Evolutionary conservation across 805 yeast species (phyloP), one percentile per base, ranked within the genome.

Genomic region (Wickerhamomyces strasburgensis): DNA sequence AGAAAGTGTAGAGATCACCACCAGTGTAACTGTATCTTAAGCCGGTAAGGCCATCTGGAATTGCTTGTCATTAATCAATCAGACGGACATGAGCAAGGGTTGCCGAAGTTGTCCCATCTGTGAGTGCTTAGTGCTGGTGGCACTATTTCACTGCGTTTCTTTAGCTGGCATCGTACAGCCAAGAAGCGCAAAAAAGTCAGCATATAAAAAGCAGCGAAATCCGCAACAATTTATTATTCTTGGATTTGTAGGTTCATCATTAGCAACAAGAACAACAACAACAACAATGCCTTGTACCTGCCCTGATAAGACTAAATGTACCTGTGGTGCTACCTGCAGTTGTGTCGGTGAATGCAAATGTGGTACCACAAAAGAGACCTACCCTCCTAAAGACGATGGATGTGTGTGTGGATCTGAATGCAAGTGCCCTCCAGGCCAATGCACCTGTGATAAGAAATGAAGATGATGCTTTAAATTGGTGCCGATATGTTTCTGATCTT

Each of bases 341-440:
- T 37, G 40, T n/a, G 23, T 33, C 19, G 29, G 14, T 16, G 15
- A 33, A 6, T 37, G 40, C n/a, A 11, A 17, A 9, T 37, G 40
- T 23, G 15, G 14, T 17, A n/a, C n/a, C n/a, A n/a, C n/a, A n/a
- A 34, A 34, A 23, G 8, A 24, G 18, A 21, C 25, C 25, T 8
- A 7, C 14, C 32, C 36, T 18, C 9, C 29, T 10, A 26, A 16
- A 2, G 29, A 32, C 19, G 25, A 7, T 21, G 11, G 11, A 21
- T 37, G 40, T 31, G 13, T 29, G 13, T 37, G 40, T 18, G 33
- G 35, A 6, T 17, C 28, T 18, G 16, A 23, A 17, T 37, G 40
- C 21, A 3, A 29, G n/a, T 37, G 40, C n/a, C 28, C 36, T 11
- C 28, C 33, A 19, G 29, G 14, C 16, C 14, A 33, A 6, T 37